Evolutionary conservation across 2,329 filamentous ascomycete species (phyloP).

Genomic region (Fusarium compactum): DNA sequence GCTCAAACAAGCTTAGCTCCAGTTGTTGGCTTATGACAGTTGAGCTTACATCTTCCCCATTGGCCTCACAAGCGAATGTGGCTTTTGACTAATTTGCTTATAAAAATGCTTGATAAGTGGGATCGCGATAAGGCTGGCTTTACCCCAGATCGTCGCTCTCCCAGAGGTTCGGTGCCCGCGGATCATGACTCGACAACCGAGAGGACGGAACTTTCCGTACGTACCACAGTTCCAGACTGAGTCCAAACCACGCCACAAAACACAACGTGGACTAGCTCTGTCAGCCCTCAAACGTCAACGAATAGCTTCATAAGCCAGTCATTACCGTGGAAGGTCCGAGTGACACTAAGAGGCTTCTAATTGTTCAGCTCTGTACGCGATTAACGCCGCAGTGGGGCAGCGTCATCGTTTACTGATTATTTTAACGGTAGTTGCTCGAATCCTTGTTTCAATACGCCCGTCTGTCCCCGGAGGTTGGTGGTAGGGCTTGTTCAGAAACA

Average conservation of each 20-base stretch:
- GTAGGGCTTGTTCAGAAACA: rapidly evolving
- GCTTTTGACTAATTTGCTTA: neutral
- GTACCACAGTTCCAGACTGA: neutral
- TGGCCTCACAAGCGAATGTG: neutral
- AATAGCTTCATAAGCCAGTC: neutral
- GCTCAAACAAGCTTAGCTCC: neutral
- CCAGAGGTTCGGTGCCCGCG: neutral
- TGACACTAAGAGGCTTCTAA: neutral
- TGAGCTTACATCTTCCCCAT: neutral
- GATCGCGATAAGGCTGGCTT: neutral
- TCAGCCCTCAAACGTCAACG: neutral
- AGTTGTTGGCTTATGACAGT: neutral
- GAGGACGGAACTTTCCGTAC: neutral
- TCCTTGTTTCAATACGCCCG: neutral
- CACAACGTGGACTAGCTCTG: neutral
- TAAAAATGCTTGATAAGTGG: neutral
- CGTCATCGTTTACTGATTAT: neutral
- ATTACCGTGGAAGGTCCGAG: neutral
- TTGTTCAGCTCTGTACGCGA: neutral
- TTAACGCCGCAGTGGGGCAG: neutral
- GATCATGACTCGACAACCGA: neutral
- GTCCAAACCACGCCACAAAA: neutral
- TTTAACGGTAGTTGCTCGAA: neutral
- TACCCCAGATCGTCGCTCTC: neutral
- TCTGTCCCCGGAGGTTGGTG: neutral